A percentile compares a stretch with the other conserved stretches of the same genome.
phyloP scores from a whole-genome alignment of 805 yeast genomes.

The Ogataea angusta region DNA sequence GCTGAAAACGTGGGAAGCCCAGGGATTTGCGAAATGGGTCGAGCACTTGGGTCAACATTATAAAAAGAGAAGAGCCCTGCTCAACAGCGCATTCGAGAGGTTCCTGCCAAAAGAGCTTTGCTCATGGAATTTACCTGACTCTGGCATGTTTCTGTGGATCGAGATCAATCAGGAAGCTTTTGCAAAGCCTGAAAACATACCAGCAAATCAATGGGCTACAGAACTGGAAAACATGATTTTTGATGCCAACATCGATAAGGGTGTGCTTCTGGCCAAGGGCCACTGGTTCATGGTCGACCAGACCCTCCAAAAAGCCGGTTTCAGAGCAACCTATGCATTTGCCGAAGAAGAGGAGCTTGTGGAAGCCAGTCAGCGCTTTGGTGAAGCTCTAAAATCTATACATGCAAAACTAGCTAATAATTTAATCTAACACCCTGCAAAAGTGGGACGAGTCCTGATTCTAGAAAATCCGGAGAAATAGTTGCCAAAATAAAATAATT shows the following conservation, averaged over 20 bases:
- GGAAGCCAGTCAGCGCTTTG: conserved; percentile 29
- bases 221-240: conserved; percentile 32
- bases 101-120: conserved; percentile 44
- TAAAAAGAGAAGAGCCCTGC: conserved; percentile 56
- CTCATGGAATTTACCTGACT: conserved; percentile 39
- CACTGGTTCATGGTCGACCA: conserved; percentile 33
- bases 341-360: conserved; percentile 26
- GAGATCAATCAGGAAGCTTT: conserved; percentile 38
- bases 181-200: conserved; percentile 34
- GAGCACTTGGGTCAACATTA: conserved; percentile 58
- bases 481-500: neutral
- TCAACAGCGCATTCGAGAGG: conserved; percentile 49
- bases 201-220: conserved; percentile 27
- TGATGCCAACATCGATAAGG: conserved; percentile 23
- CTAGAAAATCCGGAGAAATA: conserved; percentile 10
- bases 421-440: conserved; percentile 1
- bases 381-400: conserved; percentile 19
- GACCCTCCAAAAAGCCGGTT: conserved; percentile 22
- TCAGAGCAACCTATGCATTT: conserved; percentile 33
- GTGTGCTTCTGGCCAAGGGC: conserved; percentile 32
- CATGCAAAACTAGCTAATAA: conserved; percentile 12
- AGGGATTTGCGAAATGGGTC: conserved; percentile 74
- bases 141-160: conserved; percentile 45
- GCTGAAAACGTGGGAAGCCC: conserved; percentile 53
- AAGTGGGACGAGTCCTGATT: conserved; percentile 6